Base-by-base conservation (phyloP, 352 stramenopile species). In the Saprolegnia diclina region DNA sequence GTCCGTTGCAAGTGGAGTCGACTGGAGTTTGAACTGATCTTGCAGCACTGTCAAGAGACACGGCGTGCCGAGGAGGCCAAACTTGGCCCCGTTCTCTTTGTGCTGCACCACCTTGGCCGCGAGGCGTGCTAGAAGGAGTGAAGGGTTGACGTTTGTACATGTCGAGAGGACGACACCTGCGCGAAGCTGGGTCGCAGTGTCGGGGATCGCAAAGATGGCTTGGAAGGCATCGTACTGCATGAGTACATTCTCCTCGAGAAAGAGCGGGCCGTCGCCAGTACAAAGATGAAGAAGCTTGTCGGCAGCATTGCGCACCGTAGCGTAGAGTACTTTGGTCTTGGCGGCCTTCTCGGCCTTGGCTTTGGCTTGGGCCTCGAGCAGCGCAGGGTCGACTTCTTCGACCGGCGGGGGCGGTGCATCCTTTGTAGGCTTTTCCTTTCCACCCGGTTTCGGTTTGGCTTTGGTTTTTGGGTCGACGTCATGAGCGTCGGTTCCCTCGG, bases 241-340 rank as follows among this genome's bases (percentile, higher is more conserved):
- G 22, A 21, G 44, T n/a, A 35, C 62, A 57, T 26, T 42, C 13
- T 14, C 45, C 9, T 56, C 42, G 29, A 40, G 18, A 61, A 68
- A 68, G 32, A 68, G 19, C n/a, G 29, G 42, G 24, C n/a, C 62
- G 42, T 68, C 62, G 24, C 32, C 62, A 14, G 26, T 18, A 26
- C 62, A 68, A 2, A 68, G 19, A 18, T 68, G 62, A 14, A 68
- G 42, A 2, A 68, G 16, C 24, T 68, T 68, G 16, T 68, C 62
- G 29, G 62, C 62, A 16, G 50, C 62, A 18, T 68, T 38, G 6
- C 62, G 62, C 14, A 68, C 13, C 45, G 29, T 68, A n/a, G 22
- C 21, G 42, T n/a, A 61, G 11, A 42, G n/a, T 38, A 11, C 24
- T 3, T 24, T 14, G 24, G 32, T 42, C 18, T 19, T 57, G 35